Evolutionary conservation across 1,284 basidiomycete genomes (phyloP).

Genomic region (Fomitopsis betulina): DNA sequence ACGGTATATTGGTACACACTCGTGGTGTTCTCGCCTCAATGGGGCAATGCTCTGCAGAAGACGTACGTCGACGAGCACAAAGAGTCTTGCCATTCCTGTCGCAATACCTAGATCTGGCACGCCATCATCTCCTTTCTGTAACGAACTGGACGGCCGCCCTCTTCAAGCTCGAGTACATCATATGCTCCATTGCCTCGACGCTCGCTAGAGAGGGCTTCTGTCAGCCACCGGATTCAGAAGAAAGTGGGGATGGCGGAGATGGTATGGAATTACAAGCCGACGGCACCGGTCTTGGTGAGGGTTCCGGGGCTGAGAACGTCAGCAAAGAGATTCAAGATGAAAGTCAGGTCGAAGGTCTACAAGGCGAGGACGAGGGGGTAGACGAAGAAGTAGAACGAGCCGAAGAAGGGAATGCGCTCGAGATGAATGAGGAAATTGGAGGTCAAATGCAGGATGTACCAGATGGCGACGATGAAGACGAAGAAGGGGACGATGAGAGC

Average conservation of each 20-base stretch:
- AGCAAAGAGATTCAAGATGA: conserved; percentile 94
- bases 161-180: conserved; percentile 82
- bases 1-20: conserved; percentile 34
- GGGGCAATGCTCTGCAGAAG: conserved; percentile 21
- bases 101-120: conserved; percentile 48
- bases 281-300: conserved; percentile 86
- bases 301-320: conserved; percentile 80
- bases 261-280: conserved; percentile 50
- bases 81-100: conserved; percentile 66
- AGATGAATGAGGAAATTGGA: conserved; percentile 76
- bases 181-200: conserved; percentile 71
- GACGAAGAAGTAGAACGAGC: conserved; percentile 48
- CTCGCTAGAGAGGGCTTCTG: conserved; percentile 91
- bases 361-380: conserved; percentile 62
- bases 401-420: conserved; percentile 65
- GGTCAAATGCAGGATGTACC: conserved; percentile 82
- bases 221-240: conserved; percentile 69
- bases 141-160: conserved; percentile 71
- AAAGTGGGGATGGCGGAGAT: conserved; percentile 44
- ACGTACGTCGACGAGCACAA: conserved; percentile 27
- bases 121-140: conserved; percentile 50
- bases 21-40: conserved; percentile 30
- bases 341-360: conserved; percentile 92
- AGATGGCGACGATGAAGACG: conserved; percentile 53
- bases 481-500: conserved; percentile 51